phyloP scores from a whole-genome alignment of 805 yeast genomes.

The Lachancea kluyveri region DNA sequence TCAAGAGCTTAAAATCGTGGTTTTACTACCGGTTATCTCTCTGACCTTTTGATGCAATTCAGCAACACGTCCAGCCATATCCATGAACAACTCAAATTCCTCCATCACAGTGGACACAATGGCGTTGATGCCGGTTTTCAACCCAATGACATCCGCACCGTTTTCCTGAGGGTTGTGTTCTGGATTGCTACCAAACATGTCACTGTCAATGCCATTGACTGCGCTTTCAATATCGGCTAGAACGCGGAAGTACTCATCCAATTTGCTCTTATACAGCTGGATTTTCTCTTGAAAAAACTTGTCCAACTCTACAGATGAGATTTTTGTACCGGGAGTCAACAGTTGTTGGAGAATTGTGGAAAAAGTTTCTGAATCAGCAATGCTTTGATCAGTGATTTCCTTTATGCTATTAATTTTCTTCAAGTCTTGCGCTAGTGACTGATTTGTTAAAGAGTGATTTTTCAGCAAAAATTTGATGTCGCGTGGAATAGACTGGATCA shows the following conservation, averaged over 20 bases:
- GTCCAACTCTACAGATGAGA: slow-evolving; percentile 50
- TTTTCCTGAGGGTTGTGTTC: slow-evolving; percentile 10
- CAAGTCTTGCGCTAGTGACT: slow-evolving; percentile 48
- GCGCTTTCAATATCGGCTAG: slow-evolving; percentile 52
- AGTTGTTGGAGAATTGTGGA: slow-evolving; percentile 48
- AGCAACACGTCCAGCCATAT: slow-evolving; percentile 66
- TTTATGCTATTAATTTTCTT: slow-evolving; percentile 42
- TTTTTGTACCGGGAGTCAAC: slow-evolving; percentile 47
- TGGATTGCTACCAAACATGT: slow-evolving; percentile 27
- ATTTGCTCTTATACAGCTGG: slow-evolving; percentile 33
- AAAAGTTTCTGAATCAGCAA: slow-evolving; percentile 45
- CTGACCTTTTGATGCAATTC: slow-evolving; percentile 55
- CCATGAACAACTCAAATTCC: slow-evolving; percentile 68
- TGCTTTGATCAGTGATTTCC: slow-evolving; percentile 34
- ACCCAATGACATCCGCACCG: slow-evolving; percentile 16
- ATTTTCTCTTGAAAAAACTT: slow-evolving; percentile 45
- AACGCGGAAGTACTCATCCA: slow-evolving; percentile 44
- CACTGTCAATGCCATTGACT: slow-evolving; percentile 53
- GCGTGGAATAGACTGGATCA: slow-evolving; percentile 65
- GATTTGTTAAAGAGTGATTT: slow-evolving; percentile 57
- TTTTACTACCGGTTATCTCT: slow-evolving; percentile 12
- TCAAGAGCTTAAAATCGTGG: slow-evolving; percentile 2
- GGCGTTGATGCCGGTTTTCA: slow-evolving; percentile 36
- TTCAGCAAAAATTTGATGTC: slow-evolving; percentile 61
- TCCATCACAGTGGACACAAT: slow-evolving; percentile 58